Percentiles rank a stretch among this genome's conserved stretches.
phyloP scores from a whole-genome alignment of 306 rosid species.

The Rosa multiflora region DNA sequence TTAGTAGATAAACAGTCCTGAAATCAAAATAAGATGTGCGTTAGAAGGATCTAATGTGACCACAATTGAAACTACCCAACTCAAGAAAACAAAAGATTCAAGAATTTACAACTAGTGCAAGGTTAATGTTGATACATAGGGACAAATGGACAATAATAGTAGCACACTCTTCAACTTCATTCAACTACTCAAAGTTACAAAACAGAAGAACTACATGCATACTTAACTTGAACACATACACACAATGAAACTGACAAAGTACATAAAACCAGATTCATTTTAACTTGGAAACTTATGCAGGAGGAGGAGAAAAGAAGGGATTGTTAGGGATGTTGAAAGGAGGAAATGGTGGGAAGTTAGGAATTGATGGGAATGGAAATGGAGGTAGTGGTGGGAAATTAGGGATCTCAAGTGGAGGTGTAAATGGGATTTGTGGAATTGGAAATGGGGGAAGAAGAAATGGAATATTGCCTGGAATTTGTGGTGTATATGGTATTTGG shows the following conservation, averaged over 20 bases:
- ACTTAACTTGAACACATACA: not conserved
- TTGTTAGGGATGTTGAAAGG: conserved; percentile 16
- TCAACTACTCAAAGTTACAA: not conserved
- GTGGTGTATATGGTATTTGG: not conserved
- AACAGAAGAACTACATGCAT: not conserved
- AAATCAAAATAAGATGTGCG: not conserved
- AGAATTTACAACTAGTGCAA: not conserved
- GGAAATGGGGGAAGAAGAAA: conserved; percentile 4
- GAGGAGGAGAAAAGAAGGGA: conserved; percentile 21
- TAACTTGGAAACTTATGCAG: conserved; percentile 7
- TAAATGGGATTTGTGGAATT: not conserved
- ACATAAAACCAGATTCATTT: not conserved
- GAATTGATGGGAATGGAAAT: not conserved
- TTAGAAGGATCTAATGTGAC: not conserved
- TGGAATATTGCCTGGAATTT: conserved; percentile 2
- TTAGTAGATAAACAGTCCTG: not conserved
- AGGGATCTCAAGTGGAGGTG: conserved; percentile 1
- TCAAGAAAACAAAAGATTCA: not conserved
- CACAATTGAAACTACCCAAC: not conserved
- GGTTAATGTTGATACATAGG: not conserved
- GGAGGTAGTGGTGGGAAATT: not conserved
- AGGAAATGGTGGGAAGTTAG: conserved; percentile 14
- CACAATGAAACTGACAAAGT: not conserved
- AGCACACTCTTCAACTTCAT: not conserved
- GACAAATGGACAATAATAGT: not conserved